A percentile compares a stretch with the other conserved stretches of the same genome.
phyloP scores from a whole-genome alignment of 371 early-diverging fungal species.

The Phascolomyces articulosus region DNA sequence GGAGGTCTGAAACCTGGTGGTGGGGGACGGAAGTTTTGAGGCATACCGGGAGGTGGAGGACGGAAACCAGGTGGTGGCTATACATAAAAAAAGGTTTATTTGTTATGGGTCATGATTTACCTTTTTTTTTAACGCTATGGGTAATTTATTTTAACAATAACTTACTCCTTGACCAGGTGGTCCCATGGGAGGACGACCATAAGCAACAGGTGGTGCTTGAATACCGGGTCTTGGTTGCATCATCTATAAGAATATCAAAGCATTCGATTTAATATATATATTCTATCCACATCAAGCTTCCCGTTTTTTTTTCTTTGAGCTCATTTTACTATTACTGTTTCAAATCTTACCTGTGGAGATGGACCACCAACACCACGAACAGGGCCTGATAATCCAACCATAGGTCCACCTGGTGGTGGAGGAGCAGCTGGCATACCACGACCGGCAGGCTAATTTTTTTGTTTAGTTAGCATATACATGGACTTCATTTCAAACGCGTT shows the following conservation, averaged over 20 bases:
- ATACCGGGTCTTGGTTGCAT: constrained; percentile 71
- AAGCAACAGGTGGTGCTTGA: constrained; percentile 73
- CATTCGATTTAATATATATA: neutral
- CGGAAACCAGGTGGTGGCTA: constrained; percentile 67
- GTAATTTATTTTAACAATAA: neutral
- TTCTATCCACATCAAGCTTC: no score
- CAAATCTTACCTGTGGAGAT: constrained; percentile 68
- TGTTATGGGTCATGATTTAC: no score
- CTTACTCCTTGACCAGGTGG: constrained; percentile 37
- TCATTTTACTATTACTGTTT: constrained; percentile 10
- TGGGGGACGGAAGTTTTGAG: constrained; percentile 51
- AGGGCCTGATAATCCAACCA: constrained; percentile 83
- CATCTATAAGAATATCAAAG: constrained; percentile 35
- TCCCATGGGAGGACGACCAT: constrained; percentile 70
- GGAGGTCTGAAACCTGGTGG: constrained; percentile 67
- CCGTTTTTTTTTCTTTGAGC: no score
- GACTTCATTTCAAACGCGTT: no score
- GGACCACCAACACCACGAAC: constrained; percentile 94
- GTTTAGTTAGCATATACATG: neutral
- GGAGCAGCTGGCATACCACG: constrained; percentile 89
- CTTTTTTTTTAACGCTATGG: no score
- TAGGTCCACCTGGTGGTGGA: constrained; percentile 56
- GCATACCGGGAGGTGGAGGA: constrained; percentile 67
- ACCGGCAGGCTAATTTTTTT: constrained; percentile 72
- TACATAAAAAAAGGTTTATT: neutral